These are phyloP conservation scores for Leptographium wingfieldii DNA, from an alignment of 2,329 filamentous ascomycete genomes.

Conservation along the genomic window DNA sequence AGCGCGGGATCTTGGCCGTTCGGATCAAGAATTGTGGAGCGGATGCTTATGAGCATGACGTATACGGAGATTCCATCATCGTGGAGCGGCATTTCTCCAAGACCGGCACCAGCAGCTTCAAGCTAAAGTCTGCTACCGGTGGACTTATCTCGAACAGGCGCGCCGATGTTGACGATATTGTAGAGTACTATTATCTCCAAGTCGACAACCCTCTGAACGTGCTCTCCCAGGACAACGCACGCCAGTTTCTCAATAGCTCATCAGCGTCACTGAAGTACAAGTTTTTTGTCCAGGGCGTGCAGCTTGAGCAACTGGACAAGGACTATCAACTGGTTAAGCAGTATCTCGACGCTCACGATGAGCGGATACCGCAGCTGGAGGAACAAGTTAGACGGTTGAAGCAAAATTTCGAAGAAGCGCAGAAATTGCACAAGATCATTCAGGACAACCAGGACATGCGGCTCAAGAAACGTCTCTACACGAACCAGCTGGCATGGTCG, in stretches of 20 bases:
- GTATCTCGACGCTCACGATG: slow-evolving; percentile 58
- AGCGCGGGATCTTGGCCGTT: slow-evolving; percentile 64
- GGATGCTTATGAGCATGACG: slow-evolving; percentile 68
- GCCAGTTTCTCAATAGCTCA: slow-evolving; percentile 82
- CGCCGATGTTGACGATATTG: slow-evolving; percentile 78
- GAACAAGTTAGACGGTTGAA: slow-evolving; percentile 53
- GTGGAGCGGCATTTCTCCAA: slow-evolving; percentile 83
- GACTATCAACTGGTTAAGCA: slow-evolving; percentile 81
- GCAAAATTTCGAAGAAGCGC: slow-evolving; percentile 45
- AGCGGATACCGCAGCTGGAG: slow-evolving; percentile 46
- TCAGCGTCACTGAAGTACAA: slow-evolving; percentile 81
- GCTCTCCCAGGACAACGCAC: slow-evolving; percentile 86
- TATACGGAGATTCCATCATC: slow-evolving; percentile 74
- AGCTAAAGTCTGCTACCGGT: slow-evolving; percentile 62
- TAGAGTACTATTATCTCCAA: slow-evolving; percentile 85
- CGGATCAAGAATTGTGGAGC: slow-evolving; percentile 83
- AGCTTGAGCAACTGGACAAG: slow-evolving; percentile 80
- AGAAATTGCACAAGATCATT: slow-evolving; percentile 50
- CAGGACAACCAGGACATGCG: slow-evolving; percentile 55
- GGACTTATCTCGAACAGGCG: slow-evolving; percentile 71
- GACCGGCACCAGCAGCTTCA: slow-evolving; percentile 67
- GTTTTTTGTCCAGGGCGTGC: slow-evolving; percentile 89
- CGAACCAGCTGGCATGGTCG: slow-evolving; percentile 68
- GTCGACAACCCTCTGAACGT: slow-evolving; percentile 97
- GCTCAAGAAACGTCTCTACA: slow-evolving; percentile 43